Conservation (phyloP, 345 rosid genomes). For the Reutealis trisperma region DNA sequence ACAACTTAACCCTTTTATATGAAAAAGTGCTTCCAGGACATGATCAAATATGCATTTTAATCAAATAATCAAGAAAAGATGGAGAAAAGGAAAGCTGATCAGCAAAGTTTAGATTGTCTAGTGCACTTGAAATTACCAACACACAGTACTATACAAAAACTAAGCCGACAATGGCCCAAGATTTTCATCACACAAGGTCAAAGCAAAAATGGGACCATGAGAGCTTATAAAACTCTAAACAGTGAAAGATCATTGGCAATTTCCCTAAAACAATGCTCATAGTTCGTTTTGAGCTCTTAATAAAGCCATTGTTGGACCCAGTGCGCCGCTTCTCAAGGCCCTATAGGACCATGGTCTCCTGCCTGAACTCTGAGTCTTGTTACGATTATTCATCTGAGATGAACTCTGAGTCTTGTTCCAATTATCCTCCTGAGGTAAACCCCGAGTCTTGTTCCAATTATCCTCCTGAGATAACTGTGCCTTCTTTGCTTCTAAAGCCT, state of each 20-base stretch:
- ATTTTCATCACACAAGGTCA: neutral
- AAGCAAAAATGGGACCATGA: neutral
- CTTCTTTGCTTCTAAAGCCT: constrained; percentile 66
- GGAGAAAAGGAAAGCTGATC: neutral
- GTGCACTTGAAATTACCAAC: neutral
- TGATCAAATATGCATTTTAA: no score
- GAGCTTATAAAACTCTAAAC: neutral
- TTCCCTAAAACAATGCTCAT: constrained; percentile 17
- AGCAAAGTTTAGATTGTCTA: neutral
- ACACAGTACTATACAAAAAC: neutral
- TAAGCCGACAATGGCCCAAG: neutral
- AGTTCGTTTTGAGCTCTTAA: constrained; percentile 69
- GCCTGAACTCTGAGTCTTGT: constrained; percentile 47
- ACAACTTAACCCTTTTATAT: no score
- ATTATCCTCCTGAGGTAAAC: constrained; percentile 39
- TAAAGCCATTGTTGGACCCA: constrained; percentile 82
- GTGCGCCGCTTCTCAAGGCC: constrained; percentile 71
- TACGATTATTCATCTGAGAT: constrained; percentile 40
- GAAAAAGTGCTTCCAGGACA: no score
- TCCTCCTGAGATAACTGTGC: constrained; percentile 55
- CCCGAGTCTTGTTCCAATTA: constrained; percentile 49
- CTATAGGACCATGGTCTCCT: constrained; percentile 59
- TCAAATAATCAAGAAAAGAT: no score
- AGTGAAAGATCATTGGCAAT: neutral
- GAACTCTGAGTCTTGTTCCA: constrained; percentile 53